Evolutionary conservation across 495 filamentous ascomycete genomes (phyloP), one percentile per base, ranked within the genome.

Genomic region (Cryomyces minteri): DNA sequence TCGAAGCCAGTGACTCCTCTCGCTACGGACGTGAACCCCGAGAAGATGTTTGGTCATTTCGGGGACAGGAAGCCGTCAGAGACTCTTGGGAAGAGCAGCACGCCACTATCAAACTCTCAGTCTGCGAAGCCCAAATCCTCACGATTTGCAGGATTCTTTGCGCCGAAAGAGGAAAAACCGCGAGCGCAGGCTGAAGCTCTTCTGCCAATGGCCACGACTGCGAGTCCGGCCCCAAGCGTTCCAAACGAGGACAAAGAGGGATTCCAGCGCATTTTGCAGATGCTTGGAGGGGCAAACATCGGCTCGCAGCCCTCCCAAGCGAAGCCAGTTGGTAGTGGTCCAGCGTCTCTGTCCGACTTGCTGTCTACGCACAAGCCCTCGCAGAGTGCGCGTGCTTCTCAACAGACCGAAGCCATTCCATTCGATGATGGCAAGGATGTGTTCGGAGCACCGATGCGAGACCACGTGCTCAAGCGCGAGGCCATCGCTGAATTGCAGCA

Each of bases 241-340:
- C 69, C 70, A 32, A 69, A 70, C 47, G 79, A 82, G 25, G 88
- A 98, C 49, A 88, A 84, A 60, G 78, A 84, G 64, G 90, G 84
- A 0, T 98, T 98, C 58, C 80, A 88, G 48, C 75, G 79, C 40
- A 80, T 98, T 37, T 63, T 98, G 32, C 74, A 82, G 48, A 92
- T 95, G 71, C 74, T 98, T 37, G 74, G 67, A 45, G 69, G 70
- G 12, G 57, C 56, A 5, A 68, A 60, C 38, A 64, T 63, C 18
- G 39, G 2, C 38, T 42, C 25, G 32, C 25, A 12, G 55, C 51
- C 34, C 42, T 39, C 33, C 28, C 25, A 9, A 41, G n/a, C 40
- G 9, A 30, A 30, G 8, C 40, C 11, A 41, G 10, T 18, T 11
- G 8, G 8, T 12, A 29, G 40, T n/a, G 9, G 40, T 11, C 40